A percentile compares a stretch with the other conserved stretches of the same genome.
Evolutionary conservation across 2,329 filamentous ascomycete genomes (phyloP).

Genomic region (Pestalotiopsis sp.): DNA sequence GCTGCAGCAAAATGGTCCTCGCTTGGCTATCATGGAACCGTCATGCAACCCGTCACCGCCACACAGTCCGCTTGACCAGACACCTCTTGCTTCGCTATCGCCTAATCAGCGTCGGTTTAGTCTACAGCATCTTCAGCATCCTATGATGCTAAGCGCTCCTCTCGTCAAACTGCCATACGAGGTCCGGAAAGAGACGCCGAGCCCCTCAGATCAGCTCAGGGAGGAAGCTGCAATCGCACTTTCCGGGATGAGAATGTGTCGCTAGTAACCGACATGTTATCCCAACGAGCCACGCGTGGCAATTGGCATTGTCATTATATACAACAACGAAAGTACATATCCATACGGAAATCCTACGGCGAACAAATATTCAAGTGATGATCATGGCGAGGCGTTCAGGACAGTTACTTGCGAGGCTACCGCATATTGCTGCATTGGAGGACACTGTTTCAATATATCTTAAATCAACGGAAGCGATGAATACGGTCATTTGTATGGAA

Average conservation of each 20-base stretch:
- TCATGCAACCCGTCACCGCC: conserved; percentile 28
- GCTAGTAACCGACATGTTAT: neutral
- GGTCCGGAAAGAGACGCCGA: conserved; percentile 28
- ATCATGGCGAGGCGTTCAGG: neutral
- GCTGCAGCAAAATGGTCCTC: conserved; percentile 23
- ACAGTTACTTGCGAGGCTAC: neutral
- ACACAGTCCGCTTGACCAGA: conserved; percentile 20
- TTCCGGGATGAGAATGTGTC: conserved; percentile 10
- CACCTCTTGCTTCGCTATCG: conserved; percentile 16
- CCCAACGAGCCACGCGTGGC: neutral
- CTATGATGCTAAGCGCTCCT: conserved; percentile 31
- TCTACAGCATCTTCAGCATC: conserved; percentile 26
- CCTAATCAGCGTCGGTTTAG: conserved; percentile 21
- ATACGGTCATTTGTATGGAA: too few relatives aligned
- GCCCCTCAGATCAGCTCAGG: conserved; percentile 34
- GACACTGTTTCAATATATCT: neutral
- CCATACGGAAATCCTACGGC: neutral
- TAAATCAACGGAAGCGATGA: neutral
- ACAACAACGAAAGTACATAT: neutral
- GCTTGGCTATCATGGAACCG: conserved; percentile 30
- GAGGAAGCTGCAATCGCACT: conserved; percentile 23
- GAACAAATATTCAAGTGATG: neutral
- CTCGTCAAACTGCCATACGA: conserved; percentile 28
- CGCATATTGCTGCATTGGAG: neutral
- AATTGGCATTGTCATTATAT: neutral